These are phyloP conservation scores for Skeletonema tropicum DNA, from an alignment of 108 stramenopile genomes.

Conservation along the genomic window DNA sequence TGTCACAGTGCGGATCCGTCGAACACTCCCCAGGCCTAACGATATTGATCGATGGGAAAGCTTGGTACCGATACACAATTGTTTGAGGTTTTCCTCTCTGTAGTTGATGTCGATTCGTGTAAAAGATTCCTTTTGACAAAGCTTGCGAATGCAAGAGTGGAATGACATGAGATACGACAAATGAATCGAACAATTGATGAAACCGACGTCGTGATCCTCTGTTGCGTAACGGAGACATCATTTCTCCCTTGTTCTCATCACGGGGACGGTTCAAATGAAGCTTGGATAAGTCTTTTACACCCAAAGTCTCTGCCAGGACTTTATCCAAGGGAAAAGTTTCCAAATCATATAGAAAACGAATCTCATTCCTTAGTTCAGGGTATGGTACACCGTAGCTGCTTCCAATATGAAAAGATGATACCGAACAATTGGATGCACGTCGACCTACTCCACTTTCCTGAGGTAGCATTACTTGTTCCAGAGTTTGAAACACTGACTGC, in stretches of 20 bases:
- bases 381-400: slow-evolving; percentile 74
- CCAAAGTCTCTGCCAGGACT: slow-evolving; percentile 62
- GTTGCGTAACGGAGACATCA: slow-evolving; percentile 53
- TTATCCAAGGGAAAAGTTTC: slow-evolving; percentile 67
- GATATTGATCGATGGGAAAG: slow-evolving; percentile 72
- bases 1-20: slow-evolving; percentile 67
- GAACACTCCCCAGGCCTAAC: slow-evolving; percentile 69
- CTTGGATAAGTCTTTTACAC: slow-evolving; percentile 57
- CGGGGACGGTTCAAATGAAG: slow-evolving; percentile 55
- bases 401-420: slow-evolving; percentile 47
- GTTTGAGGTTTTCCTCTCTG: slow-evolving; percentile 36
- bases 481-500: slow-evolving; percentile 28
- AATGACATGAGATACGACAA: slow-evolving; percentile 75
- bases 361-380: slow-evolving; percentile 57
- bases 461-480: slow-evolving; percentile 25
- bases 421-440: not conserved
- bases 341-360: slow-evolving; percentile 69
- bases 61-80: slow-evolving; percentile 74
- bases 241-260: slow-evolving; percentile 38
- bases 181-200: slow-evolving; percentile 69
- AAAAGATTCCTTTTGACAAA: slow-evolving; percentile 56
- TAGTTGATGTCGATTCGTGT: slow-evolving; percentile 47
- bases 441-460: slow-evolving; percentile 10
- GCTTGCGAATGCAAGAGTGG: slow-evolving; percentile 74
- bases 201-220: slow-evolving; percentile 48